A percentile compares a stretch with the other conserved stretches of the same genome.
Evolutionary conservation across 495 filamentous ascomycete genomes (phyloP).

Genomic region (Penicillium canariense): DNA sequence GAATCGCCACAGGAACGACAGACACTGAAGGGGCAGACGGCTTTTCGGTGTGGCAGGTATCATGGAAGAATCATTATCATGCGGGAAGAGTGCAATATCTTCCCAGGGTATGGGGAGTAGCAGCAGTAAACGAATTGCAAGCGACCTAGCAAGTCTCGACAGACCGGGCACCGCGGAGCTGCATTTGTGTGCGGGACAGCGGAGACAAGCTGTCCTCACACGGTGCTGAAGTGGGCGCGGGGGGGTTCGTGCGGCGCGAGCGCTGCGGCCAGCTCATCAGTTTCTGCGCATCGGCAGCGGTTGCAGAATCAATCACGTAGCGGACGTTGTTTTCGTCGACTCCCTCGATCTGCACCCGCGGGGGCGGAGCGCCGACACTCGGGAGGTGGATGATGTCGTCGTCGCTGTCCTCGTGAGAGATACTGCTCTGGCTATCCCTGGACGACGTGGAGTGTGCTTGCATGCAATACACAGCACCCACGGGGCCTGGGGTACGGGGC

Average conservation of each 20-base stretch:
- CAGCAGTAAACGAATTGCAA: not conserved
- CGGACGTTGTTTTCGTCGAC: conserved; percentile 42
- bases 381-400: conserved; percentile 43
- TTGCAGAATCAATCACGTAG: conserved; percentile 33
- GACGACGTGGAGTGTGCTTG: conserved; percentile 36
- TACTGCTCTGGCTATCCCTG: conserved; percentile 20
- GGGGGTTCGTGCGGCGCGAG: conserved; percentile 6
- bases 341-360: conserved; percentile 35
- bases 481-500: conserved; percentile 12
- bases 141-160: conserved; percentile 25
- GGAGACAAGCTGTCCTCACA: conserved; percentile 24
- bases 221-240: conserved; percentile 2
- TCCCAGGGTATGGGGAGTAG: not conserved
- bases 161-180: conserved; percentile 24
- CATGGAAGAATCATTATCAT: conserved; percentile 29
- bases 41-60: conserved; percentile 19
- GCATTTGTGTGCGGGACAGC: conserved; percentile 23
- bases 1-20: conserved; percentile 14
- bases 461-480: conserved; percentile 36
- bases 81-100: not conserved
- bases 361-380: conserved; percentile 24
- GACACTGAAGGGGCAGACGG: conserved; percentile 1
- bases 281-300: conserved; percentile 28
- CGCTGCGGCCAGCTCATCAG: conserved; percentile 38
- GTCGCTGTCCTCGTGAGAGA: conserved; percentile 33